Base-by-base conservation (phyloP, 1,284 basidiomycete species). In the Exobasidium rhododendri region DNA sequence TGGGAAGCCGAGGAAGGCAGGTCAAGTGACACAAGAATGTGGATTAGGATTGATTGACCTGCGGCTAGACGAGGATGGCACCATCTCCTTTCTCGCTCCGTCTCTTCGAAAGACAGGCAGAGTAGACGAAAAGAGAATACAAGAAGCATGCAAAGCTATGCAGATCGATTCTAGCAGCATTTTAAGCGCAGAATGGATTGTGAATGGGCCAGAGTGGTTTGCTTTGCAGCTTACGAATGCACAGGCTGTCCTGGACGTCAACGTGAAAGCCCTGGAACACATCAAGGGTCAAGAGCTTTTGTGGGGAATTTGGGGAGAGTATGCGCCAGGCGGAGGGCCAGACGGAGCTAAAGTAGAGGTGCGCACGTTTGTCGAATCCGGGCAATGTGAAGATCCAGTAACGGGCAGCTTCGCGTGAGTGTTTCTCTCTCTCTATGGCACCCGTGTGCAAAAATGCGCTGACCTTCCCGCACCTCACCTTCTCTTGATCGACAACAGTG, bases 171-270 rank as follows among this genome's bases (percentile, higher is more conserved):
- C 32, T 1, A 40, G 45, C 28, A 46, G 59, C n/a, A 50, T 77
- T 6, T 4, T 69, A 11, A 67, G 64, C 4, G 58, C 71, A 35
- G 57, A 60, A 1, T 66, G 69, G 61, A 67, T 77, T 50, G 66
- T 66, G 52, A 77, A 75, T 46, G 73, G 75, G n/a, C 71, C 75
- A 2, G 56, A 58, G 5, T 77, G 73, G 71, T 56, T 71, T 40
- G 68, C 69, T 2, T 51, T 77, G 43, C 61, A 67, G 44, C 65
- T 75, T 4, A 43, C 45, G 4, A 44, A 54, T 4, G 69, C 73
- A 0, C 30, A 66, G 4, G 46, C 59, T 1, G 74, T 77, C n/a
- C 59, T 75, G 17, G 61, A 63, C 7, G 53, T 74, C 45, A 43
- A 66, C 28, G 35, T 61, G 6, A 56, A 64, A 17, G 46, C 65